Evolutionary conservation across 2,329 filamentous ascomycete genomes (phyloP), one percentile per base, ranked within the genome.

Genomic region (Talaromyces sp.): DNA sequence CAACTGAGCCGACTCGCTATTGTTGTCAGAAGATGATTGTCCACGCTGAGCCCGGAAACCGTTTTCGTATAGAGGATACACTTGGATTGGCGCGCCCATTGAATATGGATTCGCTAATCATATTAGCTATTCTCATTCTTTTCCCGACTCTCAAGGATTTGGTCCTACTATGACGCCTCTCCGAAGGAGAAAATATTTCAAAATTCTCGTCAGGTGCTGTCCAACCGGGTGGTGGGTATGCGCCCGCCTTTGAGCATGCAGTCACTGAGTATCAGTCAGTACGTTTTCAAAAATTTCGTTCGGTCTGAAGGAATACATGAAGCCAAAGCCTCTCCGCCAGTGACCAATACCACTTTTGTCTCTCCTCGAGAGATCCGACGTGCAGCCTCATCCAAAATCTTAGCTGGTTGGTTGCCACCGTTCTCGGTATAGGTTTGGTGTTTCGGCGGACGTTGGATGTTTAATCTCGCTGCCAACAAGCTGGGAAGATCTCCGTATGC

Each of bases 51-150:
- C 85, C 32, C 86, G 79, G 58, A 86, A 85, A 0, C 74, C 84
- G 63, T 87, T 88, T 64, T 89, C 87, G 65, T 87, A 89, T 0
- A 89, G 68, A 0, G 87, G 86, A 65, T 89, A 89, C 0, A 89
- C 77, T 32, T 89, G 86, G 11, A 89, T 86, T 0, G 87, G 86
- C 0, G 83, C 77, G 0, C 86, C 86, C 11, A 89, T 81, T 1
- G 76, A 76, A 65, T 89, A 86, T 2, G 75, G 74, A 1, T 81
- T 79, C 1, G 84, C 86, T 13, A 29, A 29, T 2, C 13, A 50
- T 29, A n/a, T 52, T 52, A 52, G 43, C 43, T 4, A 52, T n/a
- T n/a, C 13, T 29, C 19, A 29, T 29, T 17, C 11, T 29, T 19
- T 10, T n/a, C 11, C 10, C 27, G 13, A 5, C 13, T 17, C 4